Conservation (phyloP, 2,329 filamentous ascomycete genomes). For the Calonectria montana region DNA sequence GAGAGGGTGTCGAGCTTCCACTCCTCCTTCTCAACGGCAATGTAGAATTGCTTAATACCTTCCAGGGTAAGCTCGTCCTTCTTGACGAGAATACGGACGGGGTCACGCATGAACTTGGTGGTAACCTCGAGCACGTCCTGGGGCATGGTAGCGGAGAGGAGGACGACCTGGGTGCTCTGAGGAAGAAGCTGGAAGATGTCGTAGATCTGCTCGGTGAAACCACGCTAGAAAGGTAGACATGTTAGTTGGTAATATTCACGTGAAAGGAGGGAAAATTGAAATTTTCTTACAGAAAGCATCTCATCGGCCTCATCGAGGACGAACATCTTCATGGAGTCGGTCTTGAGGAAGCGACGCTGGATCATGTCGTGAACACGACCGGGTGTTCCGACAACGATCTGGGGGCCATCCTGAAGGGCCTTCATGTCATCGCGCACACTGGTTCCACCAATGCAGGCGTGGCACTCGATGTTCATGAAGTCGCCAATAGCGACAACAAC, state of each 20-base stretch:
- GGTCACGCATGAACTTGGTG: slow-evolving; percentile 99
- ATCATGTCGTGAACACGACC: slow-evolving; percentile 99
- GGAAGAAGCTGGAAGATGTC: slow-evolving; percentile 99
- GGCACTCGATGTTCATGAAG: slow-evolving; percentile 99
- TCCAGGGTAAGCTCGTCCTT: slow-evolving; percentile 99
- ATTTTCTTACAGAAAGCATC: slow-evolving; percentile 85
- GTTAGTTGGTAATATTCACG: slow-evolving; percentile 47
- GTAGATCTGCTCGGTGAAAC: slow-evolving; percentile 99
- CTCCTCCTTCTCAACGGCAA: slow-evolving; percentile 99
- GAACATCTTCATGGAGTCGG: slow-evolving; percentile 99
- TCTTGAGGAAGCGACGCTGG: slow-evolving; percentile 96
- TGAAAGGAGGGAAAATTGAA: background rate
- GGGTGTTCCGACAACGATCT: slow-evolving; percentile 97
- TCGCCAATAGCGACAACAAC: slow-evolving; percentile 98
- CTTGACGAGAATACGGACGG: slow-evolving; percentile 99
- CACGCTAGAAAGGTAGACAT: slow-evolving; percentile 67
- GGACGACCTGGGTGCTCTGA: slow-evolving; percentile 97
- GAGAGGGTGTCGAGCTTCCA: slow-evolving; percentile 99
- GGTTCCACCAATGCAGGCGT: slow-evolving; percentile 99
- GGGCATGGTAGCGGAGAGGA: slow-evolving; percentile 98
- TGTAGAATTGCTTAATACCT: slow-evolving; percentile 99
- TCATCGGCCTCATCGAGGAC: slow-evolving; percentile 99
- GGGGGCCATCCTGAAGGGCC: slow-evolving; percentile 93
- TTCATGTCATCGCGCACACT: slow-evolving; percentile 99
- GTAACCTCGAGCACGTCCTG: slow-evolving; percentile 99